phyloP scores from a whole-genome alignment of 2,329 filamentous ascomycete species.

The Cryphonectria nitschkei region DNA sequence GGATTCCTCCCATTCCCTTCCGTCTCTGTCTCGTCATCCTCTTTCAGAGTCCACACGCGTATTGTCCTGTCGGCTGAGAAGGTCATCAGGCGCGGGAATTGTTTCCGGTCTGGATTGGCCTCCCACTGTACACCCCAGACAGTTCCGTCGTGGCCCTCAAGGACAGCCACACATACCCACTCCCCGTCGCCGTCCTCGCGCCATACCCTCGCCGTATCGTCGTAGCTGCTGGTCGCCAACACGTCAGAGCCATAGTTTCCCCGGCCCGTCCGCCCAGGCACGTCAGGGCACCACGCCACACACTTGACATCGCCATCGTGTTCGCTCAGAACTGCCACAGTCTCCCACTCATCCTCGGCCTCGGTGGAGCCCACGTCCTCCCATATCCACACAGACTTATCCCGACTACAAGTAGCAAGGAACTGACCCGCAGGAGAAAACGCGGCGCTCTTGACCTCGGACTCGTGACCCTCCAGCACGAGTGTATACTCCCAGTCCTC shows the following conservation, averaged over 20 bases:
- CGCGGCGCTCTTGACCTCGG: conserved; percentile 81
- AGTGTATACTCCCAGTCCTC: conserved; percentile 93
- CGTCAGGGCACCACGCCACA: conserved; percentile 85
- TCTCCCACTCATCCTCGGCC: conserved; percentile 95
- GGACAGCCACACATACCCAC: conserved; percentile 85
- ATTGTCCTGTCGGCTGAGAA: conserved; percentile 84
- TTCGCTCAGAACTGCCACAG: conserved; percentile 90
- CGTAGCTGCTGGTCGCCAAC: conserved; percentile 89
- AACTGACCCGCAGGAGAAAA: conserved; percentile 77
- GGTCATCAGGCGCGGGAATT: conserved; percentile 71
- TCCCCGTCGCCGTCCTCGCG: conserved; percentile 86
- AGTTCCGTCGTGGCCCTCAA: conserved; percentile 81
- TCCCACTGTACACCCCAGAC: conserved; percentile 89
- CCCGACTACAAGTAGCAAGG: conserved; percentile 86
- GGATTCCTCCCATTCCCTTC: conserved; percentile 32
- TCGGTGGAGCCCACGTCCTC: conserved; percentile 78
- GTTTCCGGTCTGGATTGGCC: conserved; percentile 43
- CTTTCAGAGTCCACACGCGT: conserved; percentile 74
- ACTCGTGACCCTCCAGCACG: conserved; percentile 92
- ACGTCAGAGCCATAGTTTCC: conserved; percentile 66
- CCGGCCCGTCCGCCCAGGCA: conserved; percentile 50
- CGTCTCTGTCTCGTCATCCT: conserved; percentile 51
- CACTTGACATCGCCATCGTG: conserved; percentile 96
- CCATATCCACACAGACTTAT: conserved; percentile 98
- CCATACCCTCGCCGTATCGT: conserved; percentile 88